A percentile compares a stretch with the other conserved stretches of the same genome.
These are phyloP conservation scores for Bryum argenteum DNA, from an alignment of 225 moss, liverwort and hornwort species.

Conservation along the genomic window DNA sequence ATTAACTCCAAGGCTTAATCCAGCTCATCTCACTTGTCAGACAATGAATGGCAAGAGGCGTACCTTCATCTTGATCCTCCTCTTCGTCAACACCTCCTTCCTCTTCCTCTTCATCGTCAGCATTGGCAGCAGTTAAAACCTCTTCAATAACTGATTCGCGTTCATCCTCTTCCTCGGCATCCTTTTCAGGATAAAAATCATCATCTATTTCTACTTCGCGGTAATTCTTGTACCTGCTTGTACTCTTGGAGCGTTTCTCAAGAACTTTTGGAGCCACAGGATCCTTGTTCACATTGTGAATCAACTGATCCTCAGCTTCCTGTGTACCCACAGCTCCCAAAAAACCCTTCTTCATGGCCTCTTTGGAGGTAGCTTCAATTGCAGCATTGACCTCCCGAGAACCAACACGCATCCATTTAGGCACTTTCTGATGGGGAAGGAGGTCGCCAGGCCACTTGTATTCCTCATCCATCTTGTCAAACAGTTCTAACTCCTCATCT, in stretches of 20 bases:
- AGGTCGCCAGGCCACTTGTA: conserved; percentile 88
- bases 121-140: conserved; percentile 71
- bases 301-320: conserved; percentile 86
- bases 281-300: conserved; percentile 68
- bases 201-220: conserved; percentile 59
- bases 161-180: conserved; percentile 68
- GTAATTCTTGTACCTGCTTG: conserved; percentile 56
- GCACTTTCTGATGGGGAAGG: conserved; percentile 70
- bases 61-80: conserved; percentile 66
- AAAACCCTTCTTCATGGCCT: conserved; percentile 88
- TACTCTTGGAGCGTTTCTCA: conserved; percentile 61
- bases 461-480: conserved; percentile 98
- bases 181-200: conserved; percentile 59
- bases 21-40: conserved; percentile 11
- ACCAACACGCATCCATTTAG: conserved; percentile 95
- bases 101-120: conserved; percentile 59
- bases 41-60: neutral
- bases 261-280: conserved; percentile 51
- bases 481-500: conserved; percentile 91
- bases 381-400: conserved; percentile 95
- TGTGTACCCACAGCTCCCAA: conserved; percentile 85
- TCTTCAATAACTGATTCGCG: conserved; percentile 73
- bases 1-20: conserved; percentile 16
- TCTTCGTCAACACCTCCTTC: conserved; percentile 73
- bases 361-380: conserved; percentile 90